A percentile compares a stretch with the other conserved stretches of the same genome.
These are phyloP conservation scores for Vigna angularis DNA, from an alignment of 306 rosid genomes.

Conservation along the genomic window DNA sequence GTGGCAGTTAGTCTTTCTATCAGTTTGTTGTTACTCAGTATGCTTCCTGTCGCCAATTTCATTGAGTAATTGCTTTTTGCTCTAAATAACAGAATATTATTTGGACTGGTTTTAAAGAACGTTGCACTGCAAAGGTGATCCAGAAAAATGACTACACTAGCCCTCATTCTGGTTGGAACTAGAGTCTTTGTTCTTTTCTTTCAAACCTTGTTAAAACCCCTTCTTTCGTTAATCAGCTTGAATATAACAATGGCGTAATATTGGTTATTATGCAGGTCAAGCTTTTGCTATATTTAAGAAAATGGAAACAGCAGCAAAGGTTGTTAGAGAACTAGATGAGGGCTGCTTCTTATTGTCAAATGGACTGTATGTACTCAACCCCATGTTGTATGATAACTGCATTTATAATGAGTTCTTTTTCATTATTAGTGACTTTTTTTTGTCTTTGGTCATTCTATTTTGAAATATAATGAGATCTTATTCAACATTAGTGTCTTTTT, in stretches of 20 bases:
- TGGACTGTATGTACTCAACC: conserved; percentile 73
- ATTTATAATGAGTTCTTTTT: not conserved
- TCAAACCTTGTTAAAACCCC: not conserved
- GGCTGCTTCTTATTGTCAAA: conserved; percentile 76
- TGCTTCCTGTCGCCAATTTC: not conserved
- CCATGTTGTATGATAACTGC: not conserved
- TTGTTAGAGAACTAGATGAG: conserved; percentile 59
- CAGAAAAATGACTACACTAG: conserved; percentile 68
- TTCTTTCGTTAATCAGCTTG: not conserved
- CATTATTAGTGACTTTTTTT: not conserved
- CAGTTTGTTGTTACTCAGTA: conserved; percentile 2
- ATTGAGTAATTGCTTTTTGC: not conserved
- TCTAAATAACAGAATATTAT: conserved; percentile 66
- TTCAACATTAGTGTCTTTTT: not conserved
- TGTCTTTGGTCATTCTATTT: not conserved
- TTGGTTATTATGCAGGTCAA: conserved; percentile 69
- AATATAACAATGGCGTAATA: conserved; percentile 4
- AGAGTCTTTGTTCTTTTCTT: not conserved
- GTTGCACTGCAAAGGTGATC: conserved; percentile 79
- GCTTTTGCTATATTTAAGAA: conserved; percentile 77
- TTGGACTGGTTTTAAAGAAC: conserved; percentile 68
- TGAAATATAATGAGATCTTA: not conserved
- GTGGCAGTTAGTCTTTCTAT: conserved; percentile 4
- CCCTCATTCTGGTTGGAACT: conserved; percentile 71
- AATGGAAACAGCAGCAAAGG: conserved; percentile 71